phyloP scores from a whole-genome alignment of 1,284 basidiomycete species.

The Leccinum subrobustum region DNA sequence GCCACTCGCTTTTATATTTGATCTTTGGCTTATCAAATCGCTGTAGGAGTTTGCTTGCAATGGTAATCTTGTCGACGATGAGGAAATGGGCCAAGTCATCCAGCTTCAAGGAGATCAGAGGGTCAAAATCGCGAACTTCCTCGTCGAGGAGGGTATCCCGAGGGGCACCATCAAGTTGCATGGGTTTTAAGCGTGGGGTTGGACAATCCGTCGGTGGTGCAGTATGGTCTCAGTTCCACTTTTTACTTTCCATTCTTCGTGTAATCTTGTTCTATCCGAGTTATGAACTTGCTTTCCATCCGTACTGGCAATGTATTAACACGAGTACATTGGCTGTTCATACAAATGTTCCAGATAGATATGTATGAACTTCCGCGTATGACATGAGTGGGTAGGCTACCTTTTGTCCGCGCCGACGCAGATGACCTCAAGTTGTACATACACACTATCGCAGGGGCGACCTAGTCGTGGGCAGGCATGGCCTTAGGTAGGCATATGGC shows the following conservation, averaged over 20 bases:
- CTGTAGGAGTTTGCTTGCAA: slow-evolving; percentile 97
- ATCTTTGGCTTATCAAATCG: slow-evolving; percentile 2
- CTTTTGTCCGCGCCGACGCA: neutral
- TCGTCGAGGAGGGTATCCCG: slow-evolving; percentile 75
- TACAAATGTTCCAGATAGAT: slow-evolving; percentile 27
- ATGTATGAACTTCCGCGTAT: slow-evolving; percentile 1
- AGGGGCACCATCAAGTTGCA: slow-evolving; percentile 81
- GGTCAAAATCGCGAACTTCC: slow-evolving; percentile 85
- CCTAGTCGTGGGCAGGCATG: too few relatives aligned
- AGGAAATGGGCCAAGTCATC: slow-evolving; percentile 96
- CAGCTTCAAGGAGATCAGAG: slow-evolving; percentile 99
- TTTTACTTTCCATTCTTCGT: slow-evolving; percentile 12
- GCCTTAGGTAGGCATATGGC: too few relatives aligned
- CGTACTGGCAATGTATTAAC: slow-evolving; percentile 30
- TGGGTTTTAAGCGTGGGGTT: slow-evolving; percentile 59
- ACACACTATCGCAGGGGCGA: too few relatives aligned
- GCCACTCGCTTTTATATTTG: slow-evolving; percentile 7
- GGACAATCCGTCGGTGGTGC: slow-evolving; percentile 3
- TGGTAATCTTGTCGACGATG: slow-evolving; percentile 95
- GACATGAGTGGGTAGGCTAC: neutral
- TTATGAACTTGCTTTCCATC: slow-evolving; percentile 15
- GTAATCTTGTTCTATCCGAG: slow-evolving; percentile 22
- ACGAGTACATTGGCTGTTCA: slow-evolving; percentile 24
- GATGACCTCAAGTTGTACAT: neutral
- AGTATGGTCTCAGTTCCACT: slow-evolving; percentile 11